Base-by-base conservation (phyloP, 1,284 basidiomycete genomes). In the Cryptococcus deneoformans region DNA sequence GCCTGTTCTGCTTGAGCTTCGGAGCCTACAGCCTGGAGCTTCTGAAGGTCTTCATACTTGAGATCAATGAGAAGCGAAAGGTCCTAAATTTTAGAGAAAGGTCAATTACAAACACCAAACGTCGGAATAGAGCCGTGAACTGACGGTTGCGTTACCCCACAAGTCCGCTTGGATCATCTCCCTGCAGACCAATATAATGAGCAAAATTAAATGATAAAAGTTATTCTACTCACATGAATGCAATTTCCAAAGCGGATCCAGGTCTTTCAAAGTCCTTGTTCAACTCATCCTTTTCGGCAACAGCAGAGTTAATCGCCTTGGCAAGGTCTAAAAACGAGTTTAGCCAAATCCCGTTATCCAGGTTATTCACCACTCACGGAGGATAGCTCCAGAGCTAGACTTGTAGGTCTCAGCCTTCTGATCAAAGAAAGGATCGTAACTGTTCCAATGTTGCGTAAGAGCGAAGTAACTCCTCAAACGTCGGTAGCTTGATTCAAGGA, bases 321-420 rank as follows among this genome's bases (percentile, higher is more conserved):
- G 77, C 75, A 4, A 78, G 66, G 49, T 77, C 73, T 75, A 9
- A n/a, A 35, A 16, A 9, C 35, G 37, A 16, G 8, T 29, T 29
- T 29, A 29, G 5, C 24, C 2, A 56, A 20, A 14, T 5, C 6
- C 24, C n/a, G 16, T 46, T 46, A 16, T n/a, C 16, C 29, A 29
- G 29, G 29, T 5, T 29, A 29, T 12, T 20, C 8, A 54, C 5
- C 40, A 77, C 77, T 65, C 62, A 88, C 90, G 84, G 64, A 89
- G 84, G 59, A 95, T 90, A 0, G 89, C 88, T 10, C 81, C 81
- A 0, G 87, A 86, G 48, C 88, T 91, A 44, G 88, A 87, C 68
- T 84, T 83, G 80, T 97, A 96, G 2, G 90, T 90, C 46, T 86
- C 84, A 52, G 86, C 77, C 77, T 99, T 99, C 72, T 89, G 87